phyloP scores from a whole-genome alignment of 2,329 filamentous ascomycete species.

The Geosmithia flava region DNA sequence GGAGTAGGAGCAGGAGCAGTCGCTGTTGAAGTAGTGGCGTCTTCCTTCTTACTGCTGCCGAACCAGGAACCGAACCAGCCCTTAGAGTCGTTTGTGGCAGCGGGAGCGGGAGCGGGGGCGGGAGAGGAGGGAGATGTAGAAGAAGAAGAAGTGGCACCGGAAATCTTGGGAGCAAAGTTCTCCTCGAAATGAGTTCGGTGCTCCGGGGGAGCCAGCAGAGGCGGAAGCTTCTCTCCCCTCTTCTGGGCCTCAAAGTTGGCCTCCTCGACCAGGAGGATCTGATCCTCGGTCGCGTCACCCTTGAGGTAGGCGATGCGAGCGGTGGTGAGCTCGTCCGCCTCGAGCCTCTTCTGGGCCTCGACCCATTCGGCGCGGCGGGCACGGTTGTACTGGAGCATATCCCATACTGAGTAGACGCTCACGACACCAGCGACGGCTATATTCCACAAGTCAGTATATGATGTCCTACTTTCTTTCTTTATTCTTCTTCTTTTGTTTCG shows the following conservation, averaged over 20 bases:
- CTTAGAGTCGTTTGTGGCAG: conserved; percentile 2
- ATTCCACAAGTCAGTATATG: not conserved
- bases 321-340: conserved; percentile 40
- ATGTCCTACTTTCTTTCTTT: no score
- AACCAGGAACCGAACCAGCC: not conserved
- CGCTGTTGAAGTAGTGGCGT: conserved; percentile 8
- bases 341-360: conserved; percentile 39
- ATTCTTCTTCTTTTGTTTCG: no score
- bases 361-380: conserved; percentile 47
- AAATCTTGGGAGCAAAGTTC: conserved; percentile 13
- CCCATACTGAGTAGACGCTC: conserved; percentile 45
- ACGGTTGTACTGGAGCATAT: conserved; percentile 50
- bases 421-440: conserved; percentile 41
- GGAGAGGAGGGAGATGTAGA: not conserved
- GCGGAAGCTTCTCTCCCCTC: conserved; percentile 33
- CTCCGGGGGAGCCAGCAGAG: conserved; percentile 33
- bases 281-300: conserved; percentile 42
- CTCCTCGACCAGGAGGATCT: conserved; percentile 44
- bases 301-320: conserved; percentile 49
- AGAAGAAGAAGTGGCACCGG: no score
- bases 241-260: conserved; percentile 35
- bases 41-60: not conserved
- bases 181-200: conserved; percentile 23
- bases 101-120: not conserved
- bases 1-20: conserved; percentile 9